Conservation (phyloP, 2,329 filamentous ascomycete genomes). For the Epichloe typhina region DNA sequence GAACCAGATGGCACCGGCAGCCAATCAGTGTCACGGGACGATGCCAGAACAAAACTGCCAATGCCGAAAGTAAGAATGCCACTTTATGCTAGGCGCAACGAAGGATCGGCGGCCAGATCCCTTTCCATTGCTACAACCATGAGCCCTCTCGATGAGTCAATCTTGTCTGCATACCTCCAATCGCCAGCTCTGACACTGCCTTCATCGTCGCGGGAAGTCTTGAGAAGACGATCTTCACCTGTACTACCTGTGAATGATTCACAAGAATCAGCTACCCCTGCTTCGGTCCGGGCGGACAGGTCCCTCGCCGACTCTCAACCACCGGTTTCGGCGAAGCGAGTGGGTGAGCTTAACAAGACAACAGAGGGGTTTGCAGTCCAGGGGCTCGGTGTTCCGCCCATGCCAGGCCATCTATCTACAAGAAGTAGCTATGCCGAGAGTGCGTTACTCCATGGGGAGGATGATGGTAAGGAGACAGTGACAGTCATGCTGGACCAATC, state of each 20-base stretch:
- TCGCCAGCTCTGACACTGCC: conserved; percentile 2
- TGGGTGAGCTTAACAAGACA: background rate
- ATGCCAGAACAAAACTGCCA: background rate
- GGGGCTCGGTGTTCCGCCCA: background rate
- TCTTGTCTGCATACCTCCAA: conserved; percentile 1
- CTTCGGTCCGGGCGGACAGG: background rate
- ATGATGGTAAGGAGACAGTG: conserved; percentile 24
- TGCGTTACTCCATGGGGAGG: conserved; percentile 7
- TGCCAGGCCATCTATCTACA: background rate
- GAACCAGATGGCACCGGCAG: background rate
- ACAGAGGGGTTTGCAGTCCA: background rate
- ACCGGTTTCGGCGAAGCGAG: background rate
- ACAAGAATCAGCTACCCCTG: conserved; percentile 1
- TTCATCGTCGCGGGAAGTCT: conserved; percentile 13
- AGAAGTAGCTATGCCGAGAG: background rate
- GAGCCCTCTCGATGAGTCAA: conserved; percentile 5
- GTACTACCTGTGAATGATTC: conserved; percentile 25
- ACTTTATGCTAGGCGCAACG: background rate
- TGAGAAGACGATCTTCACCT: conserved; percentile 36
- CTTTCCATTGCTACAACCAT: conserved; percentile 18
- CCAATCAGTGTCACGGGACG: background rate
- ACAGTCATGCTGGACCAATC: conserved; percentile 31
- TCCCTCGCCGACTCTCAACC: background rate
- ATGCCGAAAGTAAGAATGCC: background rate
- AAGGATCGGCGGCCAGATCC: conserved; percentile 1